Base-by-base conservation (phyloP, 306 rosid species). In the Quercus alba region DNA sequence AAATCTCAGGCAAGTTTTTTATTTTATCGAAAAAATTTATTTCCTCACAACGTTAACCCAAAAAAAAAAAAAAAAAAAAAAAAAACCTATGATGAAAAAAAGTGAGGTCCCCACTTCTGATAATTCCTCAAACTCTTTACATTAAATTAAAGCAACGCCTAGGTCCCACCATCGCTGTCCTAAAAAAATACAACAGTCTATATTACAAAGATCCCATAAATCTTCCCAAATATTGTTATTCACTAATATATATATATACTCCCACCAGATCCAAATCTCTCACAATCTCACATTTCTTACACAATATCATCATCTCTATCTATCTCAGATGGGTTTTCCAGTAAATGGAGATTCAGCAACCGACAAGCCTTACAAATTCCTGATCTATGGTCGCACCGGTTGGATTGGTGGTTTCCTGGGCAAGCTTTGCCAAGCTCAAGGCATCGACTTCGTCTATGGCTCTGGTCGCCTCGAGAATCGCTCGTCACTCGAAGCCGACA, bases 351-450 rank as follows among this genome's bases (percentile, higher is more conserved):
- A 79, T 19, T 68, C 83, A 1, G 81, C 75, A 10, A 21, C 71
- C 1, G 84, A 80, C 6, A 82, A 73, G 67, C 83, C 78, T 1
- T 67, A 84, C 71, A 94, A 91, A 79, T 94, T 91, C 83, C 72
- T 94, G 88, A 94, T 94, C 86, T 94, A 88, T 78, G 95, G 98
- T 26, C 86, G 86, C 20, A 90, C 93, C 61, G 97, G 98, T 57
- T 94, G 98, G 98, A 94, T 94, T 55, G 98, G 98, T 19, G 97
- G 98, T 54, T 68, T 94, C 1, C 90, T 91, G 4, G 94, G 98
- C 4, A 78, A 87, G 63, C 86, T 94, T 56, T 91, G 95, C 79
- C 46, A 88, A 31, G 80, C 87, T 17, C 86, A 89, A 49, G 84
- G 90, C 2, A 82, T 94, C 49, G 82, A 72, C 49, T 93, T 23